phyloP scores from a whole-genome alignment of 2,329 filamentous ascomycete species.

The Aspergillus jensenii region DNA sequence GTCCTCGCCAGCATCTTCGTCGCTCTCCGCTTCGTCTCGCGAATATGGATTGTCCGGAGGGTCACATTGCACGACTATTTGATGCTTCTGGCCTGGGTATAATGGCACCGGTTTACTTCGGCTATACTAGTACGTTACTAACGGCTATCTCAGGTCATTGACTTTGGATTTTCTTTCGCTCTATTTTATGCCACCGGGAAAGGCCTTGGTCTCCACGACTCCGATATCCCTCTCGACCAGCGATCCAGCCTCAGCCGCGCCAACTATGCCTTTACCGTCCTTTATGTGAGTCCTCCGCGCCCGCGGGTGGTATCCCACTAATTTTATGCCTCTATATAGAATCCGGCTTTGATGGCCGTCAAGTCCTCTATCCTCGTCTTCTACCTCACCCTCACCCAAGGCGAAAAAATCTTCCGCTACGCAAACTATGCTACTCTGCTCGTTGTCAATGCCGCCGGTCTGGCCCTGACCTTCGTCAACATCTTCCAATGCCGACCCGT shows the following conservation, averaged over 20 bases:
- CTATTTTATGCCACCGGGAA: conserved; percentile 45
- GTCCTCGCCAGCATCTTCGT: conserved; percentile 73
- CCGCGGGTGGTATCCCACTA: conserved; percentile 1
- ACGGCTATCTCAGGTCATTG: conserved; percentile 33
- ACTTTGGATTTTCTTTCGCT: conserved; percentile 48
- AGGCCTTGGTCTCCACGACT: conserved; percentile 45
- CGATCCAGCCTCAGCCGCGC: conserved; percentile 44
- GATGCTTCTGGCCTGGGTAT: conserved; percentile 75
- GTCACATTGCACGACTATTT: conserved; percentile 76
- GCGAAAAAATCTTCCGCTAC: conserved; percentile 73
- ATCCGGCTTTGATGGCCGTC: conserved; percentile 84
- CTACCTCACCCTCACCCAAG: conserved; percentile 78
- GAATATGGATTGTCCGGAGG: conserved; percentile 69
- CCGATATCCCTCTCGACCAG: conserved; percentile 32
- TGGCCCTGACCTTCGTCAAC: conserved; percentile 80
- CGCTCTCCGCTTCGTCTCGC: conserved; percentile 68
- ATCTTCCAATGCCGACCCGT: conserved; percentile 82
- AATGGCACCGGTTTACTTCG: conserved; percentile 10
- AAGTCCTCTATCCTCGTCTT: conserved; percentile 93
- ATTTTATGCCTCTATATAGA: conserved; percentile 50
- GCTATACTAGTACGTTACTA: neutral
- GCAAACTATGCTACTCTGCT: conserved; percentile 77
- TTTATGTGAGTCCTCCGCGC: conserved; percentile 50
- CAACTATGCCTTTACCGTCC: conserved; percentile 60
- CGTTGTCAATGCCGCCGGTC: conserved; percentile 75